Conservation (phyloP, 495 filamentous ascomycete species). For the Trypethelium eluteriae region DNA sequence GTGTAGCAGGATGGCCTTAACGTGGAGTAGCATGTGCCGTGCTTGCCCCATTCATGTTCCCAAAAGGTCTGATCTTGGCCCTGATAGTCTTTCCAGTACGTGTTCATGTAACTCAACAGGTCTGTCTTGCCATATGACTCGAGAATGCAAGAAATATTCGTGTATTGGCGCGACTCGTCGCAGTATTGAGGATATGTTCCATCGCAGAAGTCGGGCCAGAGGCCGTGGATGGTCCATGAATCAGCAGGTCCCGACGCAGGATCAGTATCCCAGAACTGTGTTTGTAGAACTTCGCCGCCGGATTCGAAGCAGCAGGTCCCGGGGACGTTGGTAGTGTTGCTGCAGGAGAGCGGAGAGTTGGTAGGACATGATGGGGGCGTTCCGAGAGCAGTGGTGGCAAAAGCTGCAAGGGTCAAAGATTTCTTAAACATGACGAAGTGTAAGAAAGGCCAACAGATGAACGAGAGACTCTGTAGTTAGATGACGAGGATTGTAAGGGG, state of each 20-base stretch:
- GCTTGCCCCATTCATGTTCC: slow-evolving; percentile 77
- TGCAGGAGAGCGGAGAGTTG: slow-evolving; percentile 48
- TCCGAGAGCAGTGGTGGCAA: background rate
- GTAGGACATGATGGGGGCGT: slow-evolving; percentile 10
- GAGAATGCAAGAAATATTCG: slow-evolving; percentile 58
- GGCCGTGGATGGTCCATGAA: slow-evolving; percentile 77
- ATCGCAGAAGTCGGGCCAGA: slow-evolving; percentile 82
- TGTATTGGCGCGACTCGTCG: slow-evolving; percentile 54
- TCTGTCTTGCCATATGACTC: slow-evolving; percentile 49
- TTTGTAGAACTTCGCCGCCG: slow-evolving; percentile 70
- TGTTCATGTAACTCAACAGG: slow-evolving; percentile 60
- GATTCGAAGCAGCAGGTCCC: slow-evolving; percentile 68
- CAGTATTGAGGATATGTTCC: slow-evolving; percentile 68
- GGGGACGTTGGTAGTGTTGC: slow-evolving; percentile 46
- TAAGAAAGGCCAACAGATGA: background rate
- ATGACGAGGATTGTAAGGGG: too few relatives aligned
- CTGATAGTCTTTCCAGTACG: slow-evolving; percentile 59
- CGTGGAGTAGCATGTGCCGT: slow-evolving; percentile 61
- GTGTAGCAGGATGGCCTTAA: slow-evolving; percentile 61
- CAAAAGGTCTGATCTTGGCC: slow-evolving; percentile 59
- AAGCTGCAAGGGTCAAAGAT: background rate
- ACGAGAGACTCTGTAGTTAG: background rate
- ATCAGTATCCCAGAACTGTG: slow-evolving; percentile 78
- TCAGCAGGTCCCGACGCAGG: slow-evolving; percentile 62
- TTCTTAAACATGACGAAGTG: background rate